phyloP scores from a whole-genome alignment of 1,139 yeast genomes.

The Lodderomyces pseudojiufengensis region DNA sequence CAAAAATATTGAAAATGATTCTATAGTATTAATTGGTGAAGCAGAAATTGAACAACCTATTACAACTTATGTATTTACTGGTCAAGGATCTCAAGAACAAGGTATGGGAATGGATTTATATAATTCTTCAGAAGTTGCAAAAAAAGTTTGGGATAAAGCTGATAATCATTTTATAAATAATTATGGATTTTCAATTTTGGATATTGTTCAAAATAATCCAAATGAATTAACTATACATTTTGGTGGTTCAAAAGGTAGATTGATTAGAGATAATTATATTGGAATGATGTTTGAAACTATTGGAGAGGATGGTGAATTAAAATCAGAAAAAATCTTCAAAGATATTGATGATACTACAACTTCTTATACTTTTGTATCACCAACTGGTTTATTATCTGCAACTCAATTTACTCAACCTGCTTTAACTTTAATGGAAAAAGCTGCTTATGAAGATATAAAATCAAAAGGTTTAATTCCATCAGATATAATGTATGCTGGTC shows the following conservation, averaged over 20 bases:
- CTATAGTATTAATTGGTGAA: constrained; percentile 81
- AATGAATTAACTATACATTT: constrained; percentile 92
- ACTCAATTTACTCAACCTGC: constrained; percentile 99
- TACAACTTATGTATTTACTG: constrained; percentile 95
- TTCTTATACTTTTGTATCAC: constrained; percentile 84
- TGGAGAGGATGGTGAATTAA: constrained; percentile 76
- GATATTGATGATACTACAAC: constrained; percentile 79
- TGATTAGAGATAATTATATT: constrained; percentile 89
- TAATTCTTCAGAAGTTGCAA: constrained; percentile 86
- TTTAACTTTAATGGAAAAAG: constrained; percentile 97
- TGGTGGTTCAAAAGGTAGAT: constrained; percentile 97
- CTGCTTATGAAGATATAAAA: constrained; percentile 96
- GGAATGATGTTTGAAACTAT: constrained; percentile 97
- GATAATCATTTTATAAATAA: constrained; percentile 87
- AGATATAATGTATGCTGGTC: constrained; percentile 96
- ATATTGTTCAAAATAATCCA: constrained; percentile 94
- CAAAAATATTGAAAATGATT: constrained; percentile 72
- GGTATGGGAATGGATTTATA: constrained; percentile 99
- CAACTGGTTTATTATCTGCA: constrained; percentile 93
- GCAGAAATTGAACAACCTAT: constrained; percentile 99
- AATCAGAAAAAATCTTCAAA: constrained; percentile 93
- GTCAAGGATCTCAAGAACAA: constrained; percentile 99
- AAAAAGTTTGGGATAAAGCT: constrained; percentile 96
- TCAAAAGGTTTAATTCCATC: constrained; percentile 93
- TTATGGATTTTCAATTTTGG: constrained; percentile 94